Evolutionary conservation across 129 eudicot genomes (phyloP), one percentile per base, ranked within the genome.

Genomic region (Centrapalus pauciflorus): DNA sequence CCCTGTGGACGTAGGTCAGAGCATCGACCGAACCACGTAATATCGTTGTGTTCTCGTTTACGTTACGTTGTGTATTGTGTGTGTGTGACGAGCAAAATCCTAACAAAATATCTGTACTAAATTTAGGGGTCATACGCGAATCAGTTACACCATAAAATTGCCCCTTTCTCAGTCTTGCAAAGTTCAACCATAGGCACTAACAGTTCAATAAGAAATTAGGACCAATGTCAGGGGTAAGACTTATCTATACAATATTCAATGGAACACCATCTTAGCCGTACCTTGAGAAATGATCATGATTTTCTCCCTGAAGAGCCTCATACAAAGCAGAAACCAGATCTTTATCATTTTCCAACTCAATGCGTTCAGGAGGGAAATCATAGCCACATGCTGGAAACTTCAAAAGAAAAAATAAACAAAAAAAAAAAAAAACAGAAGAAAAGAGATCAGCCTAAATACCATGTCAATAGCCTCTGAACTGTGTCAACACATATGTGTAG

Each of bases 371-470:
- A 70, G 84, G 71, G 52, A 82, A 64, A 60, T 82, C 91, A 30
- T 84, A 74, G 76, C 81, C 80, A 73, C 92, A 78, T 58, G 90
- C 82, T 33, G 99, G 99, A 70, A 86, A 94, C 99, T 94, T 84
- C n/a, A 46, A 69, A 64, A 19, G 7, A 0, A 14, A n/a, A n/a
- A n/a, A 14, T 10, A 37, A 1, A 56, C 7, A 0, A 32, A 34
- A 46, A 21, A 21, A 29, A 69, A 51, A 27, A 50, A 13, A 54
- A 4, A 25, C 41, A 16, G 4, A 24, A 68, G 0, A 52, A 5
- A 17, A 13, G 6, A 7, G 17, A 51, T 32, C 27, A 72, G 56
- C 64, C 52, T 16, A 28, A 27, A 3, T 12, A 37, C 41, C 2
- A 11, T 34, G 40, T 4, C 50, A 34, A 34, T 54, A 13, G 37